Base-by-base conservation (phyloP, 768 basidiomycete genomes). In the Kwoniella sp. region DNA sequence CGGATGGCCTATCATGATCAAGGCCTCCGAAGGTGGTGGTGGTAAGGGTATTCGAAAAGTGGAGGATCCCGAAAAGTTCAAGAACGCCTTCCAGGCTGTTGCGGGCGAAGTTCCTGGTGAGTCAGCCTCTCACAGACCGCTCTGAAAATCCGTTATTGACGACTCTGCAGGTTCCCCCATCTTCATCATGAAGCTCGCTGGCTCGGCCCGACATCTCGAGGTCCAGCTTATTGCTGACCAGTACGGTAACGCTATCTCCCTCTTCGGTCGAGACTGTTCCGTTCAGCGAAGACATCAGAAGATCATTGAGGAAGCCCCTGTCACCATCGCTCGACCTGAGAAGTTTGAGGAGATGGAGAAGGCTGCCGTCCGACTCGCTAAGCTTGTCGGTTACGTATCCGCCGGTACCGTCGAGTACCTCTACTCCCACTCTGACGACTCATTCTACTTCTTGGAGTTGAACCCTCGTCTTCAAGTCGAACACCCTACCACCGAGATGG, bases 401-500 rank as follows among this genome's bases (percentile, higher is more conserved):
- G 96, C 96, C 20, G 96, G 96, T 77, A 99, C 96, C 12, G 94
- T 97, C 56, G 94, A 97, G 86, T 97, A 98, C 82, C 88, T 99
- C 41, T 99, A 98, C 82, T 94, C 89, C 71, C 92, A 91, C 68
- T 85, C 88, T 0, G 95, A 97, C 66, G 92, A 98, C 77, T 86
- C 88, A 29, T 99, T 98, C 83, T 92, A 90, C 84, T 99, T 99
- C 86, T 86, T 99, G 68, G 96, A 99, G 82, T 87, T 99, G 66
- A 99, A 99, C 82, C 96, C 96, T 52, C 94, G 96, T 86, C 89
- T 99, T 23, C 96, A 99, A 83, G 96, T 99, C 75, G 96, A 99
- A 83, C 96, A 99, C 81, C 96, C 96, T 11, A 99, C 96, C 12
- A 99, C 96, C 23, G 96, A 99, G 82, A 99, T 98, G 92, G 96